These are phyloP conservation scores for Sporobolomyces pararoseus DNA, from an alignment of 768 basidiomycete species.

Conservation along the genomic window DNA sequence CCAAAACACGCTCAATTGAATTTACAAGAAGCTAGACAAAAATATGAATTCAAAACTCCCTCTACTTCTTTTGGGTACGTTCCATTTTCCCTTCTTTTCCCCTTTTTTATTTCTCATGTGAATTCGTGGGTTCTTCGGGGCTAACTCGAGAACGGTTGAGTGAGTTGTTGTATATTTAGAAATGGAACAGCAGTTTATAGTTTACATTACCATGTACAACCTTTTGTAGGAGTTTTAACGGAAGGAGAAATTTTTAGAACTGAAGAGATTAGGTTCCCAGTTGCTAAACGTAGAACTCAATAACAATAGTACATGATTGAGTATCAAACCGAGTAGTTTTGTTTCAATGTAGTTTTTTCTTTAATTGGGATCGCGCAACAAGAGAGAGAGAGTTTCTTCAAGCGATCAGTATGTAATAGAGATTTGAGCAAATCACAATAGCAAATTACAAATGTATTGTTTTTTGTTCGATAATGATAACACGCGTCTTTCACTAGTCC, in stretches of 20 bases:
- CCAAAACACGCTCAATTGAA: slow-evolving; percentile 69
- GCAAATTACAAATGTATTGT: too few species aligned
- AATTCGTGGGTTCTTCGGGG: too few species aligned
- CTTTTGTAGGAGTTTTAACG: slow-evolving; percentile 72
- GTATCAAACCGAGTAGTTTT: background rate
- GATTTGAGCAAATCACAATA: too few species aligned
- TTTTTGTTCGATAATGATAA: too few species aligned
- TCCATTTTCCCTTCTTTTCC: background rate
- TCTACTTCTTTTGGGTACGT: slow-evolving; percentile 67
- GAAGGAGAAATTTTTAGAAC: slow-evolving; percentile 68
- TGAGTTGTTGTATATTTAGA: too few species aligned
- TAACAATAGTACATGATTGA: background rate
- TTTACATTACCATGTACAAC: slow-evolving; percentile 86
- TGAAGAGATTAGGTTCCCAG: slow-evolving; percentile 44
- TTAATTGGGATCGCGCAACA: too few species aligned
- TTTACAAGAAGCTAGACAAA: slow-evolving; percentile 64
- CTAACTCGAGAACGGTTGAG: too few species aligned
- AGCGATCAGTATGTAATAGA: too few species aligned
- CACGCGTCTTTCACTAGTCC: too few species aligned
- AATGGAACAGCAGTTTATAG: slow-evolving; percentile 62
- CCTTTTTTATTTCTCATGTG: too few species aligned
- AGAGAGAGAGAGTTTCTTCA: too few species aligned
- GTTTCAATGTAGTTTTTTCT: background rate
- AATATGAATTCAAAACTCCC: slow-evolving; percentile 77
- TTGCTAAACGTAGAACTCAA: slow-evolving; percentile 6